Conservation (phyloP, 1,284 basidiomycete genomes). For the Chiua sp. region DNA sequence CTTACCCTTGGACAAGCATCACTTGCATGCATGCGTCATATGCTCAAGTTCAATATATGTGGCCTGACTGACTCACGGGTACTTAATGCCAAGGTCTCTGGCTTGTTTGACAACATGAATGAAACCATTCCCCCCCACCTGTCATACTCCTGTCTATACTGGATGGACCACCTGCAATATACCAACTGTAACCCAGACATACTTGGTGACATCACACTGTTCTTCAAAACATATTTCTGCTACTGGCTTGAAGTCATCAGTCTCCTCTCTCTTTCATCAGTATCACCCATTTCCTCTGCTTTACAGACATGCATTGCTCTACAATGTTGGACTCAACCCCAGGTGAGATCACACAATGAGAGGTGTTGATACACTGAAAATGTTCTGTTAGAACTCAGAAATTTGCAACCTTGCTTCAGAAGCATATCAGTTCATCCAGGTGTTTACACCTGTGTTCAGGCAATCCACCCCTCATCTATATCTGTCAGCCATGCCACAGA, state of each 20-base stretch:
- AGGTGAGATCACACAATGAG: not conserved
- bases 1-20: not conserved
- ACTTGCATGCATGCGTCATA: not conserved
- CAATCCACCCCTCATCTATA: not conserved
- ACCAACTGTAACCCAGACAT: not conserved
- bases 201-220: not conserved
- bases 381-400: not conserved
- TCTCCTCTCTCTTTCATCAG: not conserved
- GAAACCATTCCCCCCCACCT: not conserved
- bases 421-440: not conserved
- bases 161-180: not conserved
- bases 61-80: not conserved
- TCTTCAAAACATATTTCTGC: not conserved
- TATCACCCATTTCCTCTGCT: not conserved
- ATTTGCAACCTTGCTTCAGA: not conserved
- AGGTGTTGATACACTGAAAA: too few relatives aligned
- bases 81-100: not conserved
- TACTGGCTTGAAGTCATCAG: not conserved
- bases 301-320: not conserved
- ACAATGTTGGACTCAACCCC: not conserved
- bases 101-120: not conserved
- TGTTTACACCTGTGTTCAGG: not conserved
- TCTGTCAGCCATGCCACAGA: not conserved
- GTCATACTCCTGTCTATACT: not conserved
- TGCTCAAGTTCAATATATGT: slow-evolving; percentile 2